Base-by-base conservation (phyloP, 257 asterid genomes). In the Haberlea rhodopensis region DNA sequence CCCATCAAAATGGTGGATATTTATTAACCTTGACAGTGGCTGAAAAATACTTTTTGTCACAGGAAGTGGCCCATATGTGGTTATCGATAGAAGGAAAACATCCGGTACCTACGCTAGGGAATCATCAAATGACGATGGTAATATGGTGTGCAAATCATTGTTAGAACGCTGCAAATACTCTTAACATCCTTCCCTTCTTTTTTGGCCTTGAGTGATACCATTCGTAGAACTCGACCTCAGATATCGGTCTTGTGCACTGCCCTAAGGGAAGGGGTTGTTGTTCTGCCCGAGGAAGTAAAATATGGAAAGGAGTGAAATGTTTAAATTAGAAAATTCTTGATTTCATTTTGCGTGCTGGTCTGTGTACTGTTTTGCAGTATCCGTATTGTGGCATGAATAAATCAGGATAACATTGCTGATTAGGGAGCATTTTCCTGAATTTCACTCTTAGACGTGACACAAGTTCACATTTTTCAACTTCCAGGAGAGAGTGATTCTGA, bases 41-140 rank as follows among this genome's bases (percentile, higher is more conserved):
- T 76, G 56, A 68, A 40, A 22, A 62, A 37, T 8, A 19, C 60
- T 48, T 63, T 54, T 56, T 65, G 62, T 67, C 77, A 56, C 85
- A 92, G 99, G 96, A 75, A 80, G 84, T 70, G 99, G 97, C 60
- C 96, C 99, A 6, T 92, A 92, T 78, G 87, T 89, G 59, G 99
- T 92, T 57, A 92, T 89, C 63, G 97, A 92, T 78, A 85, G 75
- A 57, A 80, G 99, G 80, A 75, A 61, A 16, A 84, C 73, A 73
- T 66, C 81, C 49, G 80, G 63, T 22, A 63, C 75, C 13, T 81
- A 76, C 26, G 85, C 79, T 16, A 81, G 80, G 75, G 91, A 79
- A 62, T 76, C 89, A 46, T 92, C 94, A 57, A 84, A 91, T 53
- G 85, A 86, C 70, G 95, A 84, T 75, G 97, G 97, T 85, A 77